Conservation (phyloP, 1,284 basidiomycete genomes). For the Cutaneotrichosporon cutaneum region DNA sequence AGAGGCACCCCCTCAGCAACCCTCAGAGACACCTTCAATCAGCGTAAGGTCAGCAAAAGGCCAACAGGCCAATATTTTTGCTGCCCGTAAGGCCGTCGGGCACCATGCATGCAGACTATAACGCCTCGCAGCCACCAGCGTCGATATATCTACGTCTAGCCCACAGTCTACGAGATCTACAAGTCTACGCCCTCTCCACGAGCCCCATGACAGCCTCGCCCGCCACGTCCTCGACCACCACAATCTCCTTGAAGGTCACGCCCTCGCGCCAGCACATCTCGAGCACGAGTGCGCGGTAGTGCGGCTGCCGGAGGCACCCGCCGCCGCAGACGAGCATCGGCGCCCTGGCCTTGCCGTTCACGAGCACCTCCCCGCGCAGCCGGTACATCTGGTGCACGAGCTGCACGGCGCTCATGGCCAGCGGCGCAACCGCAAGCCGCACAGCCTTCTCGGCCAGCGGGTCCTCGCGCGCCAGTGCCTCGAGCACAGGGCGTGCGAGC, state of each 20-base stretch:
- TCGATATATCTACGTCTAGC: too few species aligned
- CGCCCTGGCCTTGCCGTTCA: conserved; percentile 10
- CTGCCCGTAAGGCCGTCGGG: too few species aligned
- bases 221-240: conserved; percentile 34
- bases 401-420: conserved; percentile 27
- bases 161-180: too few species aligned
- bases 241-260: conserved; percentile 28
- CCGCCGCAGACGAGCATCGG: conserved; percentile 32
- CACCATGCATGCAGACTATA: too few species aligned
- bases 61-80: too few species aligned
- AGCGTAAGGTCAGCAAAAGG: too few species aligned
- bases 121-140: too few species aligned
- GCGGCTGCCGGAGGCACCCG: conserved; percentile 35
- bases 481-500: conserved; percentile 29
- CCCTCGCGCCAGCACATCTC: conserved; percentile 24
- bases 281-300: conserved; percentile 30
- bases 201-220: conserved; percentile 34
- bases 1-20: too few species aligned
- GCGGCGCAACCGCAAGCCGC: conserved; percentile 19
- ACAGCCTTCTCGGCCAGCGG: conserved; percentile 32
- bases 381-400: conserved; percentile 28
- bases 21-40: too few species aligned
- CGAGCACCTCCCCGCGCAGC: conserved; percentile 9
- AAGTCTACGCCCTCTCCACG: conserved; percentile 12
- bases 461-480: conserved; percentile 22